Evolutionary conservation across 768 basidiomycete species (phyloP), one percentile per base, ranked within the genome.

Genomic region (Serpula lacrymans): DNA sequence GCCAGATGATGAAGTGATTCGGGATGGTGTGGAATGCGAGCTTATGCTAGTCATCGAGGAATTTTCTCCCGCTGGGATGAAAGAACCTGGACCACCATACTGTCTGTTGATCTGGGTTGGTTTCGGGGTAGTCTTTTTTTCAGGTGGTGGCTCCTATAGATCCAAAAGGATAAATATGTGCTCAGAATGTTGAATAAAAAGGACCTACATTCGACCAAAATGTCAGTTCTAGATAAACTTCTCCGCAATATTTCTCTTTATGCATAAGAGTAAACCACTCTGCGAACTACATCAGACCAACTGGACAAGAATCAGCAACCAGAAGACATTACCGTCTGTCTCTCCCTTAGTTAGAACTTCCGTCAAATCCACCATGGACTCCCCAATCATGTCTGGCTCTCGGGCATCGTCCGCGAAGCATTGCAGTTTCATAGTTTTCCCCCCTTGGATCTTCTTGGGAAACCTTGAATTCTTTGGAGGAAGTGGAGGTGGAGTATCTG

Each of bases 381-480:
- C 96, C 33, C 96, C 96, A 54, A 99, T 94, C 49, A 98, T 73
- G 54, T 92, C 93, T 32, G 96, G 96, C 55, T 99, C 96, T 41
- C 88, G 80, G 36, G 88, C 73, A 58, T 98, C 96, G 62, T 98
- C 95, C 14, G 96, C 96, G 60, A 84, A 99, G 61, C 92, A 93
- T 24, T 85, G 79, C 32, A 99, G 55, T 51, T 74, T 77, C 81
- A 98, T 84, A 29, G 64, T 71, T 59, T 70, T 80, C 34, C 85
- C 85, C 30, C 87, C 88, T 53, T 81, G 79, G 28, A 90, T 79
- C 41, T 60, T 73, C 49, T 65, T 69, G 11, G 57, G 49, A 14
- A 62, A 65, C 35, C 67, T 74, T 37, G 55, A 56, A 46, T 72
- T 72, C 59, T 84, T 86, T 5, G 83, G 81, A n/a, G 86, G 86